Percentiles rank a stretch among this genome's conserved stretches.
Conservation (phyloP, 139 green algal species). For the Chlamydomonas asymmetrica region DNA sequence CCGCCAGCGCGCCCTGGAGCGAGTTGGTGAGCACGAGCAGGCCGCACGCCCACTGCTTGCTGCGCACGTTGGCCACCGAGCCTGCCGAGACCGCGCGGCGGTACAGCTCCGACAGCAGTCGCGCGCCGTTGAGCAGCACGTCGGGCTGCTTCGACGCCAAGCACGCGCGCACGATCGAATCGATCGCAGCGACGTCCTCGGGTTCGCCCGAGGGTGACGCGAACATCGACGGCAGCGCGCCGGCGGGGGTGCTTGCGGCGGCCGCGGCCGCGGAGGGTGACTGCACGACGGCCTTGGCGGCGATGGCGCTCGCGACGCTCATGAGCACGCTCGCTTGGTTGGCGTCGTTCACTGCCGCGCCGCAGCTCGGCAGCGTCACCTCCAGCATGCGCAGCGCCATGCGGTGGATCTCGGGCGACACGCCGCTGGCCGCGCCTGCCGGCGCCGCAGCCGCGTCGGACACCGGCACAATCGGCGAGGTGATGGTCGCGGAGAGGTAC, state of each 20-base stretch:
- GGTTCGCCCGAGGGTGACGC: conserved; percentile 11
- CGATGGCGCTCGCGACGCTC: no score
- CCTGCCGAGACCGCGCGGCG: neutral
- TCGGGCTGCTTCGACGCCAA: conserved; percentile 6
- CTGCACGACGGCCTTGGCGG: no score
- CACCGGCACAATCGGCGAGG: neutral
- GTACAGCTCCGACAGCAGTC: neutral
- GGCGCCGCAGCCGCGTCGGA: neutral
- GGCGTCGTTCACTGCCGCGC: no score
- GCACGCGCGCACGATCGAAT: neutral
- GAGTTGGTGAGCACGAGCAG: neutral
- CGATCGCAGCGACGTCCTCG: conserved; percentile 12
- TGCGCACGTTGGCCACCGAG: neutral
- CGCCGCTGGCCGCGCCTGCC: neutral
- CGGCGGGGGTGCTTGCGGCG: neutral
- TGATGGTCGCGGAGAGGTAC: conserved; percentile 17
- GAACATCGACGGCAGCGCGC: conserved; percentile 10
- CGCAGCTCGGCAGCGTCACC: no score
- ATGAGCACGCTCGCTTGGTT: no score
- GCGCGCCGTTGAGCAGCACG: conserved; percentile 26
- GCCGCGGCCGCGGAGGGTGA: neutral
- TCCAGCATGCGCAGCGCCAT: no score
- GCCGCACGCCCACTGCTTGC: neutral
- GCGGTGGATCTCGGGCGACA: neutral
- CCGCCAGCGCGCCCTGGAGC: neutral